Conservation (phyloP, 371 early-diverging fungal genomes). For the Chytridium lagenaria region DNA sequence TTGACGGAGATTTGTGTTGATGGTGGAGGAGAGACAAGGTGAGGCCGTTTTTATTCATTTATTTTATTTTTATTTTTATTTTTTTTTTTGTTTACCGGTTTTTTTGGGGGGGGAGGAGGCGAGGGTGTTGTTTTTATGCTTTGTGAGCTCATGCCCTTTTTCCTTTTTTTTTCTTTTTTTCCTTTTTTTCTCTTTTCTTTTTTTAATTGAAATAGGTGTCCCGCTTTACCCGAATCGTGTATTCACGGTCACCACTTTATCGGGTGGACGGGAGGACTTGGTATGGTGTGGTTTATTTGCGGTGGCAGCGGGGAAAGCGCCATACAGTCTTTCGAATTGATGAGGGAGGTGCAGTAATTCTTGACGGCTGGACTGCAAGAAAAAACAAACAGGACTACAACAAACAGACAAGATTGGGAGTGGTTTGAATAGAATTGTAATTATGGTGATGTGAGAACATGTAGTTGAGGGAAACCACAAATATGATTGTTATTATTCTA, state of each 20-base stretch:
- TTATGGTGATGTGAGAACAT: no score
- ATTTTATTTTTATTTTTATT: neutral
- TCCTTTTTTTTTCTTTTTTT: neutral
- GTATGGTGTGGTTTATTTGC: neutral
- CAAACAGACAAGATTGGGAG: no score
- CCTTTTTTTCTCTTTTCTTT: neutral
- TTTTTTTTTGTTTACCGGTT: neutral
- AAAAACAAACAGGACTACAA: no score
- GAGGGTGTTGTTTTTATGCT: no score
- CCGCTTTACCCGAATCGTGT: neutral
- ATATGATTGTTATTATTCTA: no score
- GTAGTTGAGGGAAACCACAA: no score
- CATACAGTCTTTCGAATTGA: neutral
- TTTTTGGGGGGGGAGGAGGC: no score
- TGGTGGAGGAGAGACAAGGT: neutral
- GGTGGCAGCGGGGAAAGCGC: neutral
- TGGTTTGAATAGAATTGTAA: no score
- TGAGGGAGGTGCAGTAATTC: no score
- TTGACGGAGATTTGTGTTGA: neutral
- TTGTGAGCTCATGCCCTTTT: no score
- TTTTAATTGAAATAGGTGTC: constrained; percentile 1
- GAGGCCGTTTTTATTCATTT: neutral
- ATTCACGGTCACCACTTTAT: neutral
- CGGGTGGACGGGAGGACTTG: neutral
- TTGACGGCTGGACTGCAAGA: no score